Percentiles rank a stretch among this genome's conserved stretches.
phyloP scores from a whole-genome alignment of 2,329 filamentous ascomycete genomes.

The Colletotrichum abscissum region DNA sequence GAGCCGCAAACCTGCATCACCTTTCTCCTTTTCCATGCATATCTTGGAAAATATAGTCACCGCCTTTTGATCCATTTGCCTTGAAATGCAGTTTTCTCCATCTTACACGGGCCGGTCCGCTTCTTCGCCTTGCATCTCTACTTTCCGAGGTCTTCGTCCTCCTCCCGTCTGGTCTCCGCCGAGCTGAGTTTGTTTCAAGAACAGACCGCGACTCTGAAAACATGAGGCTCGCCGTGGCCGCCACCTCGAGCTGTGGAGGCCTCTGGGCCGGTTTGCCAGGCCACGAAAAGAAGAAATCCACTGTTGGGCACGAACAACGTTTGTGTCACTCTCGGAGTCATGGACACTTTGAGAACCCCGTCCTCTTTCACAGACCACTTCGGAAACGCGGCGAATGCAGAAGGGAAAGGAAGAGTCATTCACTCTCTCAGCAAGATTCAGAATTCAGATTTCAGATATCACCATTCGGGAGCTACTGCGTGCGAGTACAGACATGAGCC shows the following conservation, averaged over 20 bases:
- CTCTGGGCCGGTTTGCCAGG: background rate
- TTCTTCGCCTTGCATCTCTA: background rate
- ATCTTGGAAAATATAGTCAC: background rate
- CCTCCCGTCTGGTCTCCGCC: conserved; percentile 6
- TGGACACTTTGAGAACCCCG: background rate
- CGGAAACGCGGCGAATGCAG: background rate
- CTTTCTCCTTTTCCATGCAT: background rate
- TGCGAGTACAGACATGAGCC: background rate
- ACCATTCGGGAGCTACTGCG: background rate
- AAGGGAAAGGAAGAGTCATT: background rate
- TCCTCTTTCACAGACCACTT: background rate
- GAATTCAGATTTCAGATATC: background rate
- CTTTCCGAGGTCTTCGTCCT: conserved; percentile 1
- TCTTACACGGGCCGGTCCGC: conserved; percentile 12
- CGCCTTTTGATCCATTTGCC: background rate
- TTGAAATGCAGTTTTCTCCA: background rate
- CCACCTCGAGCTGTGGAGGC: background rate
- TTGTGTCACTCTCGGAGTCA: background rate
- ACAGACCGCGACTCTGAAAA: background rate
- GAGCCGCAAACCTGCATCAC: background rate
- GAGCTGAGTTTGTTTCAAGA: conserved; percentile 9
- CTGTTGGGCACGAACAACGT: background rate
- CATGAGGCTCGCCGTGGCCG: background rate
- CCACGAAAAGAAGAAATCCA: background rate
- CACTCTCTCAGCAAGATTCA: background rate